Conservation (phyloP, 148 eudicot genomes). For the Dysphania ambrosioides region DNA sequence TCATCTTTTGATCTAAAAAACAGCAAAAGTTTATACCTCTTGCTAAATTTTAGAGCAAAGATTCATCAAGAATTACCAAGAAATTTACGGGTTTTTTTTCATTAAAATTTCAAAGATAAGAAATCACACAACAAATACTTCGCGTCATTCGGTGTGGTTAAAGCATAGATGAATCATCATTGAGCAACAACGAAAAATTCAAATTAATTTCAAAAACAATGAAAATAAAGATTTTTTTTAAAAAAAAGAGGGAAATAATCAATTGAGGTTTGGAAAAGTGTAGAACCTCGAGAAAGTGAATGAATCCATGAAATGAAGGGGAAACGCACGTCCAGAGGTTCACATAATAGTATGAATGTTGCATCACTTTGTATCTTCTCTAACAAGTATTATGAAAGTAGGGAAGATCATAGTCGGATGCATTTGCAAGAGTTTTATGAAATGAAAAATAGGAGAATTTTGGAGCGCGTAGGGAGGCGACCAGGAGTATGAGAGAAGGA, state of each 20-base stretch:
- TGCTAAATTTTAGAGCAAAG: neutral
- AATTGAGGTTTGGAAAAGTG: too few relatives aligned
- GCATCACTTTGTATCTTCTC: slow-evolving; percentile 8
- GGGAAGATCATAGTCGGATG: slow-evolving; percentile 9
- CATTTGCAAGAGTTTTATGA: too few relatives aligned
- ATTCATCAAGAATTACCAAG: neutral
- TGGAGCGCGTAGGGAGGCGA: too few relatives aligned
- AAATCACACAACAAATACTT: neutral
- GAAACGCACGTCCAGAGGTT: slow-evolving; percentile 11
- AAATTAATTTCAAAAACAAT: neutral
- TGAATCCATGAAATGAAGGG: slow-evolving; percentile 2
- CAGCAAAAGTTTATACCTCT: neutral
- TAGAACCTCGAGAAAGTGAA: slow-evolving; percentile 14
- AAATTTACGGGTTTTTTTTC: neutral
- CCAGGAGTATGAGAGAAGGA: too few relatives aligned
- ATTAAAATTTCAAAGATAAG: neutral
- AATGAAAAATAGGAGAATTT: too few relatives aligned
- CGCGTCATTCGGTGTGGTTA: slow-evolving; percentile 13
- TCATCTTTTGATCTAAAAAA: neutral
- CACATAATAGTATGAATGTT: neutral
- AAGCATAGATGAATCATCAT: slow-evolving; percentile 9
- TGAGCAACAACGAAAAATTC: neutral
- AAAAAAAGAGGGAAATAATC: too few relatives aligned
- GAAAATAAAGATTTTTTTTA: neutral
- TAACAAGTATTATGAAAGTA: neutral